Evolutionary conservation across 78 protist genomes (phyloP).

Genomic region (Andalucia godoyi): DNA sequence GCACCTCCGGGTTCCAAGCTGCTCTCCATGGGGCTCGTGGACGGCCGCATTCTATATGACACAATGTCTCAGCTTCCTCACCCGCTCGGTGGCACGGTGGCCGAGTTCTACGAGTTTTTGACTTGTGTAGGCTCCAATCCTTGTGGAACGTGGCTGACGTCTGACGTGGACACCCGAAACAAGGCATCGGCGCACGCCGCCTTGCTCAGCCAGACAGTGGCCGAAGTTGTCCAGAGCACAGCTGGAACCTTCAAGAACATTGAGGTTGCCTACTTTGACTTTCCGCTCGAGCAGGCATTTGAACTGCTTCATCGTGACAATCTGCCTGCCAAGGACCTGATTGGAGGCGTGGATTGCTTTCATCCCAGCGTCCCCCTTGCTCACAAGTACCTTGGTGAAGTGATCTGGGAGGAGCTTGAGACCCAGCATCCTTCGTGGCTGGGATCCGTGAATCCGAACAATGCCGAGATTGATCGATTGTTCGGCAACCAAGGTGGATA

Average conservation of each 20-base stretch:
- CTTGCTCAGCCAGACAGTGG: too few relatives aligned
- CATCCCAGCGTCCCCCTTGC: conserved; percentile 19
- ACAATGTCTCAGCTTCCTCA: conserved; percentile 1
- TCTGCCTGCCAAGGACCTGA: not conserved
- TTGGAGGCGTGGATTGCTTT: conserved; percentile 32
- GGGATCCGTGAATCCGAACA: conserved; percentile 20
- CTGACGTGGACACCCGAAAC: conserved; percentile 1
- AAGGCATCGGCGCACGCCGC: too few relatives aligned
- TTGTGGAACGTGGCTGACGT: conserved; percentile 17
- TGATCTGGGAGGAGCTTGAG: conserved; percentile 1
- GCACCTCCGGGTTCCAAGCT: conserved; percentile 10
- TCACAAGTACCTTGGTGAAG: not conserved
- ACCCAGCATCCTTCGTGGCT: conserved; percentile 7
- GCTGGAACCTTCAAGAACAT: too few relatives aligned
- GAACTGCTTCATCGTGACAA: not conserved
- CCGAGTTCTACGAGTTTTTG: conserved; percentile 13
- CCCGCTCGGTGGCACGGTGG: conserved; percentile 22
- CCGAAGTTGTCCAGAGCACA: too few relatives aligned
- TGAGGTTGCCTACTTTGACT: not conserved
- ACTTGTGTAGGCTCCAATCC: conserved; percentile 18
- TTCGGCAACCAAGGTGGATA: conserved; percentile 38
- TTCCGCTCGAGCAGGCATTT: conserved; percentile 5
- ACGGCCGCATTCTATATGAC: conserved; percentile 23
- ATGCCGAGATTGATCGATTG: conserved; percentile 4
- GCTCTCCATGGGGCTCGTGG: conserved; percentile 15